These are phyloP conservation scores for Toxoplasma gondii DNA, from an alignment of 169 alveolate genomes.

Conservation along the genomic window DNA sequence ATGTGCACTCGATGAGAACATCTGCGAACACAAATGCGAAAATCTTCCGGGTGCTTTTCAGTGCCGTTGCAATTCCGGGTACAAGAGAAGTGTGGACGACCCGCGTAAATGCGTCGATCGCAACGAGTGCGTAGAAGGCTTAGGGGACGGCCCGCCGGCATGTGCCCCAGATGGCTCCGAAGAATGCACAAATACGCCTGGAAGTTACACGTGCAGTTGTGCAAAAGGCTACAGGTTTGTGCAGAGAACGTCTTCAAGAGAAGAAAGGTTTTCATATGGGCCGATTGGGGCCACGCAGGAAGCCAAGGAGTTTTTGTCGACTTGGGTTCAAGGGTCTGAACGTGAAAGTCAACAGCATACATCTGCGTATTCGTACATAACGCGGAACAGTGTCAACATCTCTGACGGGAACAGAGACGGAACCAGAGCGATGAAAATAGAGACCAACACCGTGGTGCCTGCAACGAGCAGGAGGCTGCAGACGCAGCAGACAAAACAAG, in stretches of 20 bases:
- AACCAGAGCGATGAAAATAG: neutral
- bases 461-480: slow-evolving; percentile 8
- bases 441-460: neutral
- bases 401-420: neutral
- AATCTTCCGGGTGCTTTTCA: slow-evolving; percentile 23
- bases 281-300: neutral
- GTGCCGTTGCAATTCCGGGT: slow-evolving; percentile 40
- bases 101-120: slow-evolving; percentile 21
- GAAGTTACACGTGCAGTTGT: slow-evolving; percentile 38
- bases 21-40: slow-evolving; percentile 33
- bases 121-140: slow-evolving; percentile 43
- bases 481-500: neutral
- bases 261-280: neutral
- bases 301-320: neutral
- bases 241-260: neutral
- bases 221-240: neutral
- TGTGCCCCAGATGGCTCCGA: slow-evolving; percentile 40
- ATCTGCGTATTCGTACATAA: neutral
- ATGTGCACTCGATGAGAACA: slow-evolving; percentile 50
- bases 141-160: slow-evolving; percentile 19
- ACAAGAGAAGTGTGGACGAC: neutral
- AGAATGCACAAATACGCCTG: slow-evolving; percentile 12
- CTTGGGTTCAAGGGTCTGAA: neutral
- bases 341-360: neutral
- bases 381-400: neutral